phyloP scores from a whole-genome alignment of 495 filamentous ascomycete species.

The Hypoxylon lienhwacheense region DNA sequence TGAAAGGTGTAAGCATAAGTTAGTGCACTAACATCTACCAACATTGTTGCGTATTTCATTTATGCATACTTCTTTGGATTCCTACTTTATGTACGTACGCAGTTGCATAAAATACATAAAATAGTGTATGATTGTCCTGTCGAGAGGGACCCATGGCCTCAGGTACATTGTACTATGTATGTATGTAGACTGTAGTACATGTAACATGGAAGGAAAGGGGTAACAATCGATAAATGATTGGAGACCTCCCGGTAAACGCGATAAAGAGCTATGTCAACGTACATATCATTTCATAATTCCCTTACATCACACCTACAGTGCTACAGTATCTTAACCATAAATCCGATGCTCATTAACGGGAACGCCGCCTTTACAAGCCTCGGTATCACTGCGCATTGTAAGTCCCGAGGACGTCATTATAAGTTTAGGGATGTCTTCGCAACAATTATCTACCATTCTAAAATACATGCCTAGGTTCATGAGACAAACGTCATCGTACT shows the following conservation, averaged over 20 bases:
- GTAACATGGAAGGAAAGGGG: too few relatives aligned
- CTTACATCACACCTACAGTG: too few relatives aligned
- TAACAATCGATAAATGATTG: slow-evolving; percentile 6
- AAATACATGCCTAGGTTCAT: neutral
- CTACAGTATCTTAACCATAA: too few relatives aligned
- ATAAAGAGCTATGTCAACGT: slow-evolving; percentile 24
- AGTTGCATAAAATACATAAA: too few relatives aligned
- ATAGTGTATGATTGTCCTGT: too few relatives aligned
- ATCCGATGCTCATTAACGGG: slow-evolving; percentile 16
- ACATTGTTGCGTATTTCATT: neutral
- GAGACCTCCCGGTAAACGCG: slow-evolving; percentile 37
- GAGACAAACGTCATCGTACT: neutral
- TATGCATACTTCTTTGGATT: too few relatives aligned
- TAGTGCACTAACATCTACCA: slow-evolving; percentile 26
- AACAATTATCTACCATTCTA: neutral
- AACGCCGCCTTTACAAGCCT: slow-evolving; percentile 19
- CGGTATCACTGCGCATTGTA: slow-evolving; percentile 14
- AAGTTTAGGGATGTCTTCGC: neutral
- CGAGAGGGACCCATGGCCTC: too few relatives aligned
- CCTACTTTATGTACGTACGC: too few relatives aligned
- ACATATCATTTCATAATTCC: too few relatives aligned
- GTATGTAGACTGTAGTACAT: too few relatives aligned
- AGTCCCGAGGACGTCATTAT: slow-evolving; percentile 10
- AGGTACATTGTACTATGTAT: too few relatives aligned
- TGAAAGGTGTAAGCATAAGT: neutral